Evolutionary conservation across 148 eudicot species (phyloP), one percentile per base, ranked within the genome.

Genomic region (Cornus kousa): DNA sequence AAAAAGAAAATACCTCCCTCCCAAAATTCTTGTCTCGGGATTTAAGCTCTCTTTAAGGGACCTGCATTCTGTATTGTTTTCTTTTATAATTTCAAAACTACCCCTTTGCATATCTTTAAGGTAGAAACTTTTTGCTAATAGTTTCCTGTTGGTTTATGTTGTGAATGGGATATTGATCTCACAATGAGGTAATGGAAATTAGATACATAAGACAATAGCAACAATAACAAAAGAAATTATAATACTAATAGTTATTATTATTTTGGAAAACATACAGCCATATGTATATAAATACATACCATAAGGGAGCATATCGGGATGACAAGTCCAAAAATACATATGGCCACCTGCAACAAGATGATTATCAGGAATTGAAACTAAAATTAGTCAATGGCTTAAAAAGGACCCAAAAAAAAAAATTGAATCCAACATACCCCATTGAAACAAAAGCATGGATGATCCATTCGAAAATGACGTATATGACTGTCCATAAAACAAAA

Each of bases 311-410:
- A 87, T 81, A 88, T 71, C 91, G 83, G 60, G 94, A 87, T 53
- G 94, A 86, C 86, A 94, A 85, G 33, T 94, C 98, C 62, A 94
- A 90, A 85, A 94, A 94, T 40, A 89, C 74, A 83, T 94, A 94
- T 5, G 98, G 98, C 98, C 98, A 94, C 80, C 98, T 94, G 90
- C 69, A 76, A 70, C 81, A 82, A 74, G 37, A 77, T 24, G 40
- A 50, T 76, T 75, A 50, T 3, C 23, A 35, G 4, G 17, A 74
- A 74, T 0, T 23, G 71, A 76, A 37, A 43, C 12, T 17, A 67
- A 57, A 67, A 14, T 35, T 76, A 43, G 35, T 50, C 19, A 7
- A 67, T 76, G 17, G 67, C 40, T 2, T 68, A 20, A 1, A 57
- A 57, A 57, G 2, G 62, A 57, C 0, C 4, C 28, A 28, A 28